Evolutionary conservation across 345 rosid genomes (phyloP).

Genomic region (Pelargonium nanum): DNA sequence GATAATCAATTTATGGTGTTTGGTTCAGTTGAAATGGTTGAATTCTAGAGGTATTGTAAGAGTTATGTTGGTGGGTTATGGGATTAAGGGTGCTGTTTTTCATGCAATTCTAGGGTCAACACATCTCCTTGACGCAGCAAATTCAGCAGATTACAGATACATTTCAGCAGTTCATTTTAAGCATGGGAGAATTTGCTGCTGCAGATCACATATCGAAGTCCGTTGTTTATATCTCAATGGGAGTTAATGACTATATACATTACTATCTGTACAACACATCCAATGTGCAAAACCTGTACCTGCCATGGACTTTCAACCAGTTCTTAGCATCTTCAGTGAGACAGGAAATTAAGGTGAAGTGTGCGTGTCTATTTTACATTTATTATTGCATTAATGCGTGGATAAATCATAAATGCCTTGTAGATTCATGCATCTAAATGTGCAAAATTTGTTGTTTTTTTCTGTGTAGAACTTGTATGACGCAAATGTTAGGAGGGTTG

Average conservation of each 20-base stretch:
- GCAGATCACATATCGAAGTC: slow-evolving; percentile 48
- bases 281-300: slow-evolving; percentile 52
- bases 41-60: no score
- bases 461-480: slow-evolving; percentile 56
- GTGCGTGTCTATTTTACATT: neutral
- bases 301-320: slow-evolving; percentile 83
- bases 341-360: slow-evolving; percentile 58
- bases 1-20: neutral
- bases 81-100: neutral
- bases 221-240: slow-evolving; percentile 63
- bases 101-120: slow-evolving; percentile 45
- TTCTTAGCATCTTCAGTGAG: slow-evolving; percentile 53
- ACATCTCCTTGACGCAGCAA: slow-evolving; percentile 75
- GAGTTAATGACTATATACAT: slow-evolving; percentile 85
- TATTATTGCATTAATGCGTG: neutral
- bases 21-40: neutral
- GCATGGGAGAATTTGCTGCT: slow-evolving; percentile 50
- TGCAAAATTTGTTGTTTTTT: neutral
- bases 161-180: slow-evolving; percentile 54
- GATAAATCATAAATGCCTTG: neutral
- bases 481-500: slow-evolving; percentile 50
- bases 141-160: slow-evolving; percentile 81
- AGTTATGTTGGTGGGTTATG: no score
- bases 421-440: neutral
- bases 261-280: slow-evolving; percentile 73